Conservation (phyloP, 2,329 filamentous ascomycete genomes). For the Lasiodiplodia gonubiensis region DNA sequence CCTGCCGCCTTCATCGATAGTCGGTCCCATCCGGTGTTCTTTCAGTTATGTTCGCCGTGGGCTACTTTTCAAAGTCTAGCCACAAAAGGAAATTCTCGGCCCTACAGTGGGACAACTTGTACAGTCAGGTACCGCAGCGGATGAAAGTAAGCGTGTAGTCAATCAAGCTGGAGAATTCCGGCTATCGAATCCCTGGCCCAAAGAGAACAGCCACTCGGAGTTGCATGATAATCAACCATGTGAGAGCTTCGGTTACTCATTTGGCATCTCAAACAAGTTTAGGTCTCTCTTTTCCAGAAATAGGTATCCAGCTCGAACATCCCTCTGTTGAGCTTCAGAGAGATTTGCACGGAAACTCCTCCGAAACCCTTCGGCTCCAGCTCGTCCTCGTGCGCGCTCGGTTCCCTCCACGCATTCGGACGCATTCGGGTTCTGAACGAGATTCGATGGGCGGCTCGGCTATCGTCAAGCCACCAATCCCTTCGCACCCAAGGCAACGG, state of each 20-base stretch:
- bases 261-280: not conserved
- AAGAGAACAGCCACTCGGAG: not conserved
- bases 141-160: not conserved
- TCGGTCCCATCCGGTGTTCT: not conserved
- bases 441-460: not conserved
- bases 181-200: not conserved
- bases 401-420: not conserved
- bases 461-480: not conserved
- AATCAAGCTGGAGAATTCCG: not conserved
- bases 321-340: not conserved
- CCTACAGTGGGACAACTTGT: not conserved
- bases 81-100: constrained; percentile 3
- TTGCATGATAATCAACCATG: not conserved
- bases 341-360: not conserved
- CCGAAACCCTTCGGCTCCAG: not conserved
- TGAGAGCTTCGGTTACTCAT: not conserved
- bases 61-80: not conserved
- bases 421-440: not conserved
- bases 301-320: not conserved
- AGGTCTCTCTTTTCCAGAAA: not conserved
- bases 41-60: not conserved
- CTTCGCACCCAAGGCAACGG: not conserved
- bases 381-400: not conserved
- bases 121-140: not conserved
- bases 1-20: not conserved